Base-by-base conservation (phyloP, 2,329 filamentous ascomycete genomes). In the Pseudovirgaria hyperparasitica region DNA sequence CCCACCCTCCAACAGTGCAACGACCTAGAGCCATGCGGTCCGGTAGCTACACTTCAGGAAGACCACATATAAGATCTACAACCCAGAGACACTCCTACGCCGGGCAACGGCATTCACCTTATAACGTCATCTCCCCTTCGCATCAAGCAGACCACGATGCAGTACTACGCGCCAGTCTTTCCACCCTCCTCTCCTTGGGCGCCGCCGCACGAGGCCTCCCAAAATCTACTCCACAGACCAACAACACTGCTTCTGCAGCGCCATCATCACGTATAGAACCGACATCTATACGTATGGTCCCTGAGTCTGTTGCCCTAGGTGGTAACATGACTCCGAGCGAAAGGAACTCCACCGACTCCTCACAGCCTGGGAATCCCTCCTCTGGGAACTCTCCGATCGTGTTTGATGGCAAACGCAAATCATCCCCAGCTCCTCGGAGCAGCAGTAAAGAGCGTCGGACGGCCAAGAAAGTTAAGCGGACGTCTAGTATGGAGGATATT, bases 101-200 rank as follows among this genome's bases (percentile, higher is more conserved):
- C 9, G 5, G 11, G 18, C 46, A 48, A 23, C 61, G 66, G 26
- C 70, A 72, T 43, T 58, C 60, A 20, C 67, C 69, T 7, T 72
- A 68, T 47, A 79, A 75, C 50, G 72, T 80, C 49, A 70, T 82
- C 47, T 76, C 78, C 0, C 77, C 82, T 2, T 71, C 72, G 4
- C 73, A 82, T 42, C 82, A 84, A 40, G 76, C 82, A 25, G 85
- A 96, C 42, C 86, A 96, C 42, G 90, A 98, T 43, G 90, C 85
- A 16, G 90, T 85, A 2, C 66, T 98, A 8, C 76, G 90, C 18
- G 85, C 90, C 12, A 93, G 84, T 25, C 66, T 98, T n/a, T 93
- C 85, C 1, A 96, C 90, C 0, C 67, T 98, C 9, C 70, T 98
- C 9, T 94, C 87, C n/a, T 92, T 84, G 44, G 87, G 85, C 0